These are phyloP conservation scores for Echinosophora koreensis DNA, from an alignment of 306 rosid genomes.

Conservation along the genomic window DNA sequence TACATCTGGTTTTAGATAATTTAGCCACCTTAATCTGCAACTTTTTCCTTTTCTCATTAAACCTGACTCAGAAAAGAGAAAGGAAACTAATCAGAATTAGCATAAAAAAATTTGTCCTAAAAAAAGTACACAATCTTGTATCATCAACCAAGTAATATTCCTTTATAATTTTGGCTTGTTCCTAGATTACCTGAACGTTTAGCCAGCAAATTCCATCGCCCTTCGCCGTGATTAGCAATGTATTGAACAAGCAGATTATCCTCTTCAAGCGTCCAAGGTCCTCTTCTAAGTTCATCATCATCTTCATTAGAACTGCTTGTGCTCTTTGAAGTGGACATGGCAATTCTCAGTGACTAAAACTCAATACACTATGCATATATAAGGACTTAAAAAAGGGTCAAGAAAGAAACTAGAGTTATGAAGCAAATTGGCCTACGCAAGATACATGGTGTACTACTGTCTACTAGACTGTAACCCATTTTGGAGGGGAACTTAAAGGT, in stretches of 20 bases:
- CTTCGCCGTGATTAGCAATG: slow-evolving; percentile 68
- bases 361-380: slow-evolving; percentile 1
- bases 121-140: slow-evolving; percentile 5
- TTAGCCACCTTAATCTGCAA: slow-evolving; percentile 89
- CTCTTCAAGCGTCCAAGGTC: slow-evolving; percentile 85
- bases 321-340: slow-evolving; percentile 64
- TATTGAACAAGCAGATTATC: slow-evolving; percentile 66
- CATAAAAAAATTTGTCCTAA: neutral
- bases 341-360: neutral
- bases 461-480: slow-evolving; percentile 1
- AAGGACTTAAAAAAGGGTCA: neutral
- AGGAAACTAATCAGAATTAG: slow-evolving; percentile 11
- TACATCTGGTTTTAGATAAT: slow-evolving; percentile 82
- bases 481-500: slow-evolving; percentile 8
- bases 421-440: slow-evolving; percentile 52
- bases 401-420: slow-evolving; percentile 40
- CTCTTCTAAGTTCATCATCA: slow-evolving; percentile 65
- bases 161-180: neutral
- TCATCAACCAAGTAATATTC: neutral
- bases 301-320: slow-evolving; percentile 56
- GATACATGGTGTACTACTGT: slow-evolving; percentile 32
- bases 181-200: slow-evolving; percentile 60
- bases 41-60: slow-evolving; percentile 84
- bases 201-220: slow-evolving; percentile 81
- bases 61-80: slow-evolving; percentile 50